phyloP scores from a whole-genome alignment of 2,329 filamentous ascomycete species.

The Pseudogymnoascus sp. region DNA sequence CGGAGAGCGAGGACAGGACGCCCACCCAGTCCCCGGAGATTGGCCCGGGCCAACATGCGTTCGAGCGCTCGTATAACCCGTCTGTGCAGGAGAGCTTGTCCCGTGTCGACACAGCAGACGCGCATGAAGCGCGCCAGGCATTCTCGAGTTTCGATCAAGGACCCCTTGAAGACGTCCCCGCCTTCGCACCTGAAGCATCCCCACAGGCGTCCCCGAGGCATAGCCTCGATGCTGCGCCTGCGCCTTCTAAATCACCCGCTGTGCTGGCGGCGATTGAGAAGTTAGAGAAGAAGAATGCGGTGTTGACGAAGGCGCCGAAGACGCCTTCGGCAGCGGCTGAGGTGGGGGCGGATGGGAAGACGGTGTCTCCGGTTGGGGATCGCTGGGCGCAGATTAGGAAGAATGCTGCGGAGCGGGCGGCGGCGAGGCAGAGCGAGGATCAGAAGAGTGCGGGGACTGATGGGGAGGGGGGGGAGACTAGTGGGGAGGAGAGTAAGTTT shows the following conservation, averaged over 20 bases:
- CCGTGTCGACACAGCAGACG: slow-evolving; percentile 52
- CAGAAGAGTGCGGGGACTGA: slow-evolving; percentile 53
- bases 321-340: background rate
- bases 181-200: slow-evolving; percentile 56
- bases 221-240: slow-evolving; percentile 22
- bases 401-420: slow-evolving; percentile 79
- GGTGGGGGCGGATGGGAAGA: slow-evolving; percentile 13
- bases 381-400: slow-evolving; percentile 94
- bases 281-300: slow-evolving; percentile 32
- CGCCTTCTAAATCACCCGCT: slow-evolving; percentile 15
- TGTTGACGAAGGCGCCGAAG: background rate
- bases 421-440: slow-evolving; percentile 58
- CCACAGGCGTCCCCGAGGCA: slow-evolving; percentile 31
- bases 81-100: slow-evolving; percentile 45
- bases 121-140: slow-evolving; percentile 51
- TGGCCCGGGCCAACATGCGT: slow-evolving; percentile 26
- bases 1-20: slow-evolving; percentile 22
- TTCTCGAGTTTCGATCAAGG: slow-evolving; percentile 77
- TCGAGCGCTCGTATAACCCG: slow-evolving; percentile 36
- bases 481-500: slow-evolving; percentile 83
- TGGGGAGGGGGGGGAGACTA: slow-evolving; percentile 80
- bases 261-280: slow-evolving; percentile 14
- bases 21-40: slow-evolving; percentile 22
- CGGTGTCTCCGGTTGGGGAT: slow-evolving; percentile 49
- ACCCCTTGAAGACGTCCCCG: slow-evolving; percentile 77